Conservation (phyloP, 106 monocot genomes). For the Gastrodia elata region DNA sequence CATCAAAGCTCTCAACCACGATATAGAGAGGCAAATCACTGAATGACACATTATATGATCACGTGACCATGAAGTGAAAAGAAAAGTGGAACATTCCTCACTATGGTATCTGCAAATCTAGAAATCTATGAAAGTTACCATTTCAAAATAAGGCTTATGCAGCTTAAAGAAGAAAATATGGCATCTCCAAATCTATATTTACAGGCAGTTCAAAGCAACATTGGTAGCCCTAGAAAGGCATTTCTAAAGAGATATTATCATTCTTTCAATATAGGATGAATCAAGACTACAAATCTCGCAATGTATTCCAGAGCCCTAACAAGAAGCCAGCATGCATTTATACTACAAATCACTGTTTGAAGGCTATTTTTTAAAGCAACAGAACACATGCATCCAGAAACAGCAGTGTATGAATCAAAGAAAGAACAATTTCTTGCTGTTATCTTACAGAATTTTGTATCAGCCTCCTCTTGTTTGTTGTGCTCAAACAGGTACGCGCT, state of each 20-base stretch:
- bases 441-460: not conserved
- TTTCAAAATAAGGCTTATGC: too few relatives aligned
- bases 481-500: constrained; percentile 29
- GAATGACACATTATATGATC: too few relatives aligned
- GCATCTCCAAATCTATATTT: not conserved
- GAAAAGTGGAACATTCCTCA: too few relatives aligned
- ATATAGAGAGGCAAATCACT: too few relatives aligned
- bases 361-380: not conserved
- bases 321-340: not conserved
- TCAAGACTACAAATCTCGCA: not conserved
- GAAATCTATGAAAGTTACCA: too few relatives aligned
- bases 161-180: too few relatives aligned
- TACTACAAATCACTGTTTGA: not conserved
- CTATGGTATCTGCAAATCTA: too few relatives aligned
- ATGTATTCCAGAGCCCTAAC: not conserved
- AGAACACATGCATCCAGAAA: not conserved
- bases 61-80: too few relatives aligned
- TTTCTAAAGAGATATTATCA: not conserved
- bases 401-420: not conserved
- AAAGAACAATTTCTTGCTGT: not conserved
- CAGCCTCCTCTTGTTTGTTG: not conserved
- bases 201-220: not conserved
- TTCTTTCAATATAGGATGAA: not conserved
- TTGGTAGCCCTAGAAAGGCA: not conserved
- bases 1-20: too few relatives aligned